Evolutionary conservation across 176 grass and related monocot genomes (phyloP).

Genomic region (Carex cristatella): DNA sequence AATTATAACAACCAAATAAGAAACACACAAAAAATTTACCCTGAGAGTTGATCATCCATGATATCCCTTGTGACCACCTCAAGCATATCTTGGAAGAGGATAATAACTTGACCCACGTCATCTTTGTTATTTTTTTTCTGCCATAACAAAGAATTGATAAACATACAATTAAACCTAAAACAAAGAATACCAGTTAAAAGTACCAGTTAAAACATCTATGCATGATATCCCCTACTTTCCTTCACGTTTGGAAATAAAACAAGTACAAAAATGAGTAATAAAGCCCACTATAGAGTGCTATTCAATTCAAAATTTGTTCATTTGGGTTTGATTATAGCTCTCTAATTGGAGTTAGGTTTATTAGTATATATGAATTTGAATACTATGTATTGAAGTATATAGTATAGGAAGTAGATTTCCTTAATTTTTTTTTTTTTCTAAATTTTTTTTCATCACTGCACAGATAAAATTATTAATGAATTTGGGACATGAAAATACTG

Average conservation of each 20-base stretch:
- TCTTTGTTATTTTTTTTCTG: constrained; percentile 86
- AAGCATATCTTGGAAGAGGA: constrained; percentile 99
- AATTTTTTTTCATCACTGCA: background rate
- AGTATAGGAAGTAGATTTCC: background rate
- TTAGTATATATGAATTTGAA: background rate
- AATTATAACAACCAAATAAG: constrained; percentile 3
- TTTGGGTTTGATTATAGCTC: too few species aligned
- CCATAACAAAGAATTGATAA: constrained; percentile 27
- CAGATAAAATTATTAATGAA: constrained; percentile 11
- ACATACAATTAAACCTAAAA: background rate
- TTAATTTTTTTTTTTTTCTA: background rate
- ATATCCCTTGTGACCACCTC: constrained; percentile 97
- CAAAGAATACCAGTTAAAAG: too few species aligned
- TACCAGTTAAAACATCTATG: too few species aligned
- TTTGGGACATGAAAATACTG: background rate
- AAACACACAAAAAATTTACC: constrained; percentile 31
- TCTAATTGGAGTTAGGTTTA: background rate
- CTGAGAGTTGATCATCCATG: constrained; percentile 61
- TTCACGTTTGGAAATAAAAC: too few species aligned
- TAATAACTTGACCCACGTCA: constrained; percentile 67
- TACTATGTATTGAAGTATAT: background rate
- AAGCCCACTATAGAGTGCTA: too few species aligned
- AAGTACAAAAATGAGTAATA: too few species aligned
- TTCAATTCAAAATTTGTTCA: too few species aligned
- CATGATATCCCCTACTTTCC: too few species aligned